Base-by-base conservation (phyloP, 371 early-diverging fungal species). In the Mortierella sp. region DNA sequence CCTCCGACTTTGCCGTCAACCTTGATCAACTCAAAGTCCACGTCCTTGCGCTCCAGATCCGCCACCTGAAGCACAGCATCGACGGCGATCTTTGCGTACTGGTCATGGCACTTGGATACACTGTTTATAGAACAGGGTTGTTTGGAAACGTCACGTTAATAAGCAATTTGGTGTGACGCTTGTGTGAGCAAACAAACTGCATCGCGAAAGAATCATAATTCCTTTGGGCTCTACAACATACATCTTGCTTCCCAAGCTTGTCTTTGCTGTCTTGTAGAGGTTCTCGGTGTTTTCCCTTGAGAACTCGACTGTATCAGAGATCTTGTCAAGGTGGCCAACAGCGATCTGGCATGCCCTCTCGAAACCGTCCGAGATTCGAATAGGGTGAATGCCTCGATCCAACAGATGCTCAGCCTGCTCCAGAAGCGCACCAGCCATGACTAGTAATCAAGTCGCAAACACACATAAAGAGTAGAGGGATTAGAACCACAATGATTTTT, bases 11-110 rank as follows among this genome's bases (percentile, higher is more conserved):
- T 99, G 74, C 98, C 98, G 83, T 98, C 99, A 68, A 99, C 93
- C 89, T 99, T 99, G 89, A 99, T 99, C 74, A 99, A 86, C 81
- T 99, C 99, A 85, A 99, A 99, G 86, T 99, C 99, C 62, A 99
- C 99, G 82, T 99, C 99, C 85, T 97, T 97, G 80, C 99, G 94
- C 75, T 99, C 98, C 62, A 96, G 84, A 82, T 99, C 99, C 21
- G 98, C 98, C 6, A 99, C 99, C 25, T 97, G 88, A 48, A 98
- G 87, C 12, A 99, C 96, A 37, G 99, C 98, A 64, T 99, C 96
- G 15, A 99, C 98, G 30, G 99, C 99, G 84, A 99, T 98, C 81
- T 94, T 87, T 19, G 99, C 94, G 81, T 97, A 99, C 82, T 94
- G 93, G 70, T 98, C 98, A 72, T 98, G 98, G 86, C 93, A 93